Evolutionary conservation across 1,139 yeast species (phyloP).

Genomic region (Arxiozyma telluris): DNA sequence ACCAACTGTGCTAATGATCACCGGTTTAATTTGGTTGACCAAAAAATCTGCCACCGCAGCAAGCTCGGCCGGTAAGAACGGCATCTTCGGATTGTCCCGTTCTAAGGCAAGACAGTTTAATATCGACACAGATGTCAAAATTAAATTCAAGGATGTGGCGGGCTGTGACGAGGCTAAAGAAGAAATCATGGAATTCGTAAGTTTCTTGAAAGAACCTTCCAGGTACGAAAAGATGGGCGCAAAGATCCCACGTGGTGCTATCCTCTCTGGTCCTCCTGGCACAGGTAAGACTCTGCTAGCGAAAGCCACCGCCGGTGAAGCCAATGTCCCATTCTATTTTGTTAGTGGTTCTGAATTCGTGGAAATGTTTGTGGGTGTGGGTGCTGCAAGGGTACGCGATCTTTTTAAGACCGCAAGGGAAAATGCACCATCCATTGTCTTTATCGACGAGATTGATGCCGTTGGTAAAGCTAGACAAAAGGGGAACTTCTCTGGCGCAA

Average conservation of each 20-base stretch:
- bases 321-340: constrained; percentile 71
- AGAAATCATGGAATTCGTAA: constrained; percentile 79
- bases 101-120: constrained; percentile 64
- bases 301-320: constrained; percentile 81
- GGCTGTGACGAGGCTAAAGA: constrained; percentile 79
- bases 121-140: constrained; percentile 61
- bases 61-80: constrained; percentile 44
- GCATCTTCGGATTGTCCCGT: constrained; percentile 55
- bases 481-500: constrained; percentile 55
- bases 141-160: constrained; percentile 71
- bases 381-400: constrained; percentile 77
- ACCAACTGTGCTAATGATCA: constrained; percentile 63
- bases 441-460: constrained; percentile 80
- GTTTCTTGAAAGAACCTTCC: constrained; percentile 62
- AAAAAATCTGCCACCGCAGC: constrained; percentile 45
- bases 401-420: constrained; percentile 70
- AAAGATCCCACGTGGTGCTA: constrained; percentile 77
- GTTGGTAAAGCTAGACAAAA: constrained; percentile 70
- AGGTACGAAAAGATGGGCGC: constrained; percentile 74
- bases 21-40: constrained; percentile 64
- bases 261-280: constrained; percentile 79
- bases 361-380: constrained; percentile 79
- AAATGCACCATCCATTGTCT: constrained; percentile 71
- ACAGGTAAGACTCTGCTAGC: constrained; percentile 78
- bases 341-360: constrained; percentile 80